Base-by-base conservation (phyloP, 2,329 filamentous ascomycete species). In the Cladosporium sp. region DNA sequence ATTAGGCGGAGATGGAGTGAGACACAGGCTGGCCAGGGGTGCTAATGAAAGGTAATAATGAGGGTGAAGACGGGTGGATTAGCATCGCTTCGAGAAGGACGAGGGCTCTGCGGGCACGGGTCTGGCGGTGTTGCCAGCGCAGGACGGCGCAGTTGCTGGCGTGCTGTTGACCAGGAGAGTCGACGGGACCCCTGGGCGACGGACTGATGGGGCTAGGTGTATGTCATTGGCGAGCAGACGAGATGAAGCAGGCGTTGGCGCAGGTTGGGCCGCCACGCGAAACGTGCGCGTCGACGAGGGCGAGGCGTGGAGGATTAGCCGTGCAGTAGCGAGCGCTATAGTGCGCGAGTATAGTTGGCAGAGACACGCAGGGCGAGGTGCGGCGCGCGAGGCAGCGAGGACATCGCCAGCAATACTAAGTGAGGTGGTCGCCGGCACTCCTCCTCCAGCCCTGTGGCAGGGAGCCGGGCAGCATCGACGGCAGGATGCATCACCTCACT, bases 31-130 rank as follows among this genome's bases (percentile, higher is more conserved):
- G 39, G 56, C 56, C 56, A 59, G 56, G 56, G 56, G 39, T 45
- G 56, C 38, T 59, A 52, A 59, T 59, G 56, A 59, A 52, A 45
- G 47, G 56, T 59, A 59, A 52, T 45, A 59, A 59, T 52, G 56
- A 59, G 42, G 56, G 47, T 59, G 56, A 52, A 59, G 50, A 47
- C 34, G 56, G 50, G 17, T 38, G 56, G 56, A 59, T 45, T 59
- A 38, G 49, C 56, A 59, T 51, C 38, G 38, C 39, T 59, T 59
- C 56, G 47, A 59, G 56, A 59, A 51, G 51, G 56, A 47, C 28
- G 36, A 34, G 17, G 39, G 28, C 17, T 12, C 30, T 28, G 52
- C 25, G 52, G 43, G 54, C 54, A 56, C 54, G 36, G 54, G 42
- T 37, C 54, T 25, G n/a, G 19, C 42, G 38, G 56, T 28, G 50